These are phyloP conservation scores for Neopestalotiopsis rosae DNA, from an alignment of 2,329 filamentous ascomycete genomes.

Conservation along the genomic window DNA sequence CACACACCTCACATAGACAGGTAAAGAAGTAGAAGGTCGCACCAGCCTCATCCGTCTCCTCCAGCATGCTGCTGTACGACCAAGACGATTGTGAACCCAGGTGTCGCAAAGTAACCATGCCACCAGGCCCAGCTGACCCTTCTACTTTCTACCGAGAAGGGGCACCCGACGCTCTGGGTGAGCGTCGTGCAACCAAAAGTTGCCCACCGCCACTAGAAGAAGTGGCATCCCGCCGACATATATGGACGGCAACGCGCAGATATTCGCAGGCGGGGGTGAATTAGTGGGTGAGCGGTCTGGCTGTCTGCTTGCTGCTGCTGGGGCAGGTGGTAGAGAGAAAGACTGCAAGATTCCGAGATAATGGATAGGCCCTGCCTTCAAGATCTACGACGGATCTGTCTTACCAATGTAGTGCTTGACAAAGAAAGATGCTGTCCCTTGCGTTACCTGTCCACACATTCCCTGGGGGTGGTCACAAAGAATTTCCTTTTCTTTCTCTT, in stretches of 20 bases:
- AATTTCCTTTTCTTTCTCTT: slow-evolving; percentile 6
- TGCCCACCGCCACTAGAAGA: slow-evolving; percentile 6
- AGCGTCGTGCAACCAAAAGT: not conserved
- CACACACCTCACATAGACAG: too few species aligned
- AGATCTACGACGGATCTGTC: not conserved
- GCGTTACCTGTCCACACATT: not conserved
- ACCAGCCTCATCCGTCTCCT: slow-evolving; percentile 18
- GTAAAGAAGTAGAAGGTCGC: not conserved
- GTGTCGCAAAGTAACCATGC: not conserved
- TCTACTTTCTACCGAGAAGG: not conserved
- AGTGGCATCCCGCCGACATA: not conserved
- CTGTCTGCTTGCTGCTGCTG: not conserved
- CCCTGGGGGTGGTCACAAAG: slow-evolving; percentile 12
- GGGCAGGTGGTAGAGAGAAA: not conserved
- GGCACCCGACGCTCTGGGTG: slow-evolving; percentile 12
- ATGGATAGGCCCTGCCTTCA: slow-evolving; percentile 6
- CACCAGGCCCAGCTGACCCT: slow-evolving; percentile 13
- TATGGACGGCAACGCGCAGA: slow-evolving; percentile 13
- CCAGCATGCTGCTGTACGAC: slow-evolving; percentile 17
- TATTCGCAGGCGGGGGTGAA: not conserved
- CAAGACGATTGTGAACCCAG: not conserved
- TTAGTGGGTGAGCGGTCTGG: not conserved
- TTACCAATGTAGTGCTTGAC: slow-evolving; percentile 1
- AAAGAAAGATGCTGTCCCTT: not conserved
- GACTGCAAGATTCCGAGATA: slow-evolving; percentile 14